A percentile compares a stretch with the other conserved stretches of the same genome.
Conservation (phyloP, 768 basidiomycete genomes). For the Mycena albidolilacea region DNA sequence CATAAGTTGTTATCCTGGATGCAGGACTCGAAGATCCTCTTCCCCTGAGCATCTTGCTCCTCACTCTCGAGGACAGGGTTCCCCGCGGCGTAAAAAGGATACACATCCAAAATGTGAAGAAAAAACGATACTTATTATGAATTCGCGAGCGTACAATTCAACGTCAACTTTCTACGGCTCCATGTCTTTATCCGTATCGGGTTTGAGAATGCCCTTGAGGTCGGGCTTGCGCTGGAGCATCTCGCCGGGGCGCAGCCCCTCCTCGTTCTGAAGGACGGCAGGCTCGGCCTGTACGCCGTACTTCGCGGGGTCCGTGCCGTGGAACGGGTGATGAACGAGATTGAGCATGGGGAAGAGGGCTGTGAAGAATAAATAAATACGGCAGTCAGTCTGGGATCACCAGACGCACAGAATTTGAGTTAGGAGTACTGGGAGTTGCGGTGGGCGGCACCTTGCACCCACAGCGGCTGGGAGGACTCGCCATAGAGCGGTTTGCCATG, state of each 20-base stretch:
- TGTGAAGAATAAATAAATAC: not conserved
- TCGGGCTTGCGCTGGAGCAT: constrained; percentile 16
- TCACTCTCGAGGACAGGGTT: not conserved
- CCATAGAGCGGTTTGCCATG: constrained; percentile 92
- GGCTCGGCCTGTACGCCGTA: constrained; percentile 65
- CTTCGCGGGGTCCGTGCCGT: constrained; percentile 89
- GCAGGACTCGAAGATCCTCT: not conserved
- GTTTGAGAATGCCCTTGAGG: not conserved
- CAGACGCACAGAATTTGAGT: constrained; percentile 85
- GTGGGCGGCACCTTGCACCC: constrained; percentile 90
- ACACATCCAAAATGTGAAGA: not conserved
- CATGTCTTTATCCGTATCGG: not conserved
- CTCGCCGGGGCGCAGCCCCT: constrained; percentile 37
- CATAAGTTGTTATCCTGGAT: not conserved
- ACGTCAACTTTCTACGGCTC: constrained; percentile 9
- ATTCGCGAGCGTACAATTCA: constrained; percentile 18
- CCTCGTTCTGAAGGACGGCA: constrained; percentile 26
- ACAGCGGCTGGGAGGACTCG: constrained; percentile 82
- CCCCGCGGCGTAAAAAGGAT: not conserved
- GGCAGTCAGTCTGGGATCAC: constrained; percentile 22
- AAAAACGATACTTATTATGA: not conserved
- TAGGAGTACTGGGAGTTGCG: constrained; percentile 95
- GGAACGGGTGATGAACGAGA: constrained; percentile 90
- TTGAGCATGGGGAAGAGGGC: constrained; percentile 80
- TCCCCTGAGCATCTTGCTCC: not conserved